Evolutionary conservation across 2,329 filamentous ascomycete genomes (phyloP), one percentile per base, ranked within the genome.

Genomic region (Fusarium dlaminii): DNA sequence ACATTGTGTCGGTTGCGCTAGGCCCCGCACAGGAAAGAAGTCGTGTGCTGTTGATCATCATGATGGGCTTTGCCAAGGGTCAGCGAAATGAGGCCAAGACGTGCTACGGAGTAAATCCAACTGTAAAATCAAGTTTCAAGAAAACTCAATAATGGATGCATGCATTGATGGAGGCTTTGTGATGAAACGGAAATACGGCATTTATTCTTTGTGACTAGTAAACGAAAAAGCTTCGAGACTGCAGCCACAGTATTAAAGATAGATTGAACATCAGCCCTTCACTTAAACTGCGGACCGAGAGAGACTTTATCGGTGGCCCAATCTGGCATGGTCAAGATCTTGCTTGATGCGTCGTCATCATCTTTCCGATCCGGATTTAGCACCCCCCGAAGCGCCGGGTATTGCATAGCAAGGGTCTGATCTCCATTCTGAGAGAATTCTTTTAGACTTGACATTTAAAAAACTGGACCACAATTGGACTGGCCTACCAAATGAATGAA

Each of bases 81-180:
- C 45, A 51, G 27, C 36, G 63, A 74, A 70, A 74, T 74, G 63
- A 72, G 56, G 71, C 71, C 71, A 73, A 73, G 71, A 51, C 61
- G 29, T 46, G 52, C 17, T 45, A 48, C 45, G 45, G 45, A 30
- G 45, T 8, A 40, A 29, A 22, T 54, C 45, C 39, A 51, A 61
- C 32, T 69, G 37, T 24, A 69, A 57, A 55, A 55, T 30, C 66
- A 68, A 57, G 66, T 68, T 68, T 40, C 29, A 1, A 27, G 20
- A n/a, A n/a, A 29, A 13, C 22, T 40, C 36, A 9, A 37, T 14
- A 55, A 54, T 39, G 24, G 18, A 10, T 22, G 27, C 13, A 30
- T 9, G 36, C 20, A 30, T 30, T 55, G 36, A 55, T 13, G 11
- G 15, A 13, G 11, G 12, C 6, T 40, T 40, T 14, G 20, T 22